Evolutionary conservation across 768 basidiomycete genomes (phyloP).

Genomic region (Tylopilus felleus): DNA sequence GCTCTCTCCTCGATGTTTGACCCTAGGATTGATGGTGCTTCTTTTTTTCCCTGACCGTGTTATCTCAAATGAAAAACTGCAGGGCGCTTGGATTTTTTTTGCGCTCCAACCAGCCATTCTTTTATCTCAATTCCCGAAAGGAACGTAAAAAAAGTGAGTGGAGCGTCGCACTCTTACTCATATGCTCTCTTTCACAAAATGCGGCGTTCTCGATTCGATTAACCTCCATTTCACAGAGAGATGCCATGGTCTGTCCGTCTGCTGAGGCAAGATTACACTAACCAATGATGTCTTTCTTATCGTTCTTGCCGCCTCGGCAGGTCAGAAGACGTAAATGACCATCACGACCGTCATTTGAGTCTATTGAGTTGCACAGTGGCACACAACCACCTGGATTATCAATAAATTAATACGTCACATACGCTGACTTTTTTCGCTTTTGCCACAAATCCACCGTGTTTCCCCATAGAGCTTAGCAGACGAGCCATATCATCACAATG

Average conservation of each 20-base stretch:
- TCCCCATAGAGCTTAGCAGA: neutral
- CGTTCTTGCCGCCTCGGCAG: neutral
- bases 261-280: neutral
- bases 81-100: neutral
- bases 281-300: conserved; percentile 1
- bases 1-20: neutral
- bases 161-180: neutral
- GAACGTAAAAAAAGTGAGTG: conserved; percentile 23
- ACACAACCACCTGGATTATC: conserved; percentile 1
- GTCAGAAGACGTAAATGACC: conserved; percentile 20
- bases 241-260: neutral
- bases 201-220: conserved; percentile 9
- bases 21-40: conserved; percentile 10
- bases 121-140: neutral
- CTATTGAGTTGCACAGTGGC: conserved; percentile 1
- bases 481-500: neutral
- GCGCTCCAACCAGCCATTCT: neutral
- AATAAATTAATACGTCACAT: conserved; percentile 1
- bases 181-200: conserved; percentile 1
- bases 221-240: neutral
- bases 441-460: neutral
- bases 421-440: neutral
- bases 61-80: conserved; percentile 16
- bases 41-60: conserved; percentile 20
- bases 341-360: neutral